Evolutionary conservation across 1,284 basidiomycete species (phyloP).

Genomic region (Rhizoctonia solani): DNA sequence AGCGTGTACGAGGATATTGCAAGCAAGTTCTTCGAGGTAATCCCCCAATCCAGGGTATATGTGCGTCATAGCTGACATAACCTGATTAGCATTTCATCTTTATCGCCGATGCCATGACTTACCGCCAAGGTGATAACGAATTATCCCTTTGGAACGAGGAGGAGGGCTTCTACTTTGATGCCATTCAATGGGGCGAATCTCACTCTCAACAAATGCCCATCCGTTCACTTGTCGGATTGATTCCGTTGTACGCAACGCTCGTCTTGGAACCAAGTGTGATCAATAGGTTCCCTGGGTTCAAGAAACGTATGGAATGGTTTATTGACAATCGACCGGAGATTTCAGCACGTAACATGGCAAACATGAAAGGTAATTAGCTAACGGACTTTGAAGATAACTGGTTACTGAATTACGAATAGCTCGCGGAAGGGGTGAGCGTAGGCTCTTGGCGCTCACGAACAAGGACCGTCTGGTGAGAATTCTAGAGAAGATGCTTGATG

Average conservation of each 20-base stretch:
- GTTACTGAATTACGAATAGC: conserved; percentile 48
- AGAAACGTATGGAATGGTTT: conserved; percentile 99
- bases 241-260: conserved; percentile 92
- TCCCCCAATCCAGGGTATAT: conserved; percentile 37
- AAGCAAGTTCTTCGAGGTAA: conserved; percentile 95
- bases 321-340: conserved; percentile 89
- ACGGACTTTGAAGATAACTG: neutral
- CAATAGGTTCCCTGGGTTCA: conserved; percentile 94
- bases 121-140: conserved; percentile 69
- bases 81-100: conserved; percentile 82
- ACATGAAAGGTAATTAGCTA: conserved; percentile 72
- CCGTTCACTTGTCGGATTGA: conserved; percentile 90
- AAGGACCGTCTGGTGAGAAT: conserved; percentile 89
- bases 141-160: conserved; percentile 92
- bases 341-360: conserved; percentile 92
- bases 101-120: conserved; percentile 98
- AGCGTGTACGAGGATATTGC: conserved; percentile 98
- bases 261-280: conserved; percentile 89
- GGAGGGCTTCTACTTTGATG: conserved; percentile 98
- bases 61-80: conserved; percentile 5
- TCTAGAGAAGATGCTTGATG: conserved; percentile 95
- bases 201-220: conserved; percentile 88
- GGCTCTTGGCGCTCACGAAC: conserved; percentile 86
- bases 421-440: conserved; percentile 82
- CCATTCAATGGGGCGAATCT: conserved; percentile 87